A percentile compares a stretch with the other conserved stretches of the same genome.
Conservation (phyloP, 2,329 filamentous ascomycete genomes). For the Aspergillus pseudotamarii region DNA sequence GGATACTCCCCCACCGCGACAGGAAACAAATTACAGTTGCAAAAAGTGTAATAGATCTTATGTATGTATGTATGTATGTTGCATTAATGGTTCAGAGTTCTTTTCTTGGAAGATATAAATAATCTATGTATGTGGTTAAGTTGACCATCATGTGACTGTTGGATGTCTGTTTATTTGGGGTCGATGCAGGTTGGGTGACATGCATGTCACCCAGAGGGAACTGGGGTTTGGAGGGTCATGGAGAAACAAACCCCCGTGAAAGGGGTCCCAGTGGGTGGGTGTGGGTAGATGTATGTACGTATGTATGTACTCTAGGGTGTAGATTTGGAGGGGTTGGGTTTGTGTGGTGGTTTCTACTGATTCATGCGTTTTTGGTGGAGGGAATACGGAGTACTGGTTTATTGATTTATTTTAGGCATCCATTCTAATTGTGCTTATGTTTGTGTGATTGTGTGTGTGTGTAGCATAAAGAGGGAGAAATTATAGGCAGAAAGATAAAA, state of each 20-base stretch:
- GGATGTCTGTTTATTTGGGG: not conserved
- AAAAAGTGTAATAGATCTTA: too few species aligned
- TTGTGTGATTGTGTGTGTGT: not conserved
- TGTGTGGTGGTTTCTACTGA: too few species aligned
- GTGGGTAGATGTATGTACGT: too few species aligned
- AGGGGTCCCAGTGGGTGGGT: not conserved
- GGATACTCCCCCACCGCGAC: too few species aligned
- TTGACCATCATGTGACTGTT: not conserved
- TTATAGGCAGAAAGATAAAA: not conserved
- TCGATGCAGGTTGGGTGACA: not conserved
- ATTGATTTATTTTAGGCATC: not conserved
- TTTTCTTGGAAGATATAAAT: not conserved
- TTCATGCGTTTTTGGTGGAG: not conserved
- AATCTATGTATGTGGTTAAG: not conserved
- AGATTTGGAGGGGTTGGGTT: too few species aligned
- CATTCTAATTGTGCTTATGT: not conserved
- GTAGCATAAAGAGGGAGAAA: not conserved
- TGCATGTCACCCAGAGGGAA: not conserved
- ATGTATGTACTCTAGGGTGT: not conserved
- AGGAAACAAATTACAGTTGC: too few species aligned
- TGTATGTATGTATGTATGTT: too few species aligned
- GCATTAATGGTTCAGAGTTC: too few species aligned
- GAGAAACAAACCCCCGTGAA: not conserved
- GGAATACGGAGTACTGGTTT: not conserved
- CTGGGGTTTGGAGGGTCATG: not conserved